Evolutionary conservation across 1,284 basidiomycete species (phyloP), one percentile per base, ranked within the genome.

Genomic region (Fomitopsis palustris): DNA sequence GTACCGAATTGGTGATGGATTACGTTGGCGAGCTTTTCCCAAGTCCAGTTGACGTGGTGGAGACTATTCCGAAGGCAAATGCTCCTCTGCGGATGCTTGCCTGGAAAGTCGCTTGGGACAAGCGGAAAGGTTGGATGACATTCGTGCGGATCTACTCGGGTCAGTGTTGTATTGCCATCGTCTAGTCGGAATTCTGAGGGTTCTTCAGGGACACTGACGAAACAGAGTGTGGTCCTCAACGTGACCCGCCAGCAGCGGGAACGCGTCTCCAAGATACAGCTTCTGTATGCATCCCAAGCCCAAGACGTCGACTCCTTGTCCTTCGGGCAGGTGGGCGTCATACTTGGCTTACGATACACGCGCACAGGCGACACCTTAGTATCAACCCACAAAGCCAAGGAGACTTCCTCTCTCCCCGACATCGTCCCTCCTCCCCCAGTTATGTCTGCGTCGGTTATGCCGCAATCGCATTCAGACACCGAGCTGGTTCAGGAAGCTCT

Each of bases 61-160:
- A 79, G 53, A 74, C 79, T 33, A 65, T 65, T 4, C 79, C 81
- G 53, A 70, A 69, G 12, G 67, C 73, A 37, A 82, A 83, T 61
- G 70, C 78, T 1, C 83, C 85, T 0, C 69, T 89, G 21, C 84
- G 83, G 29, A 72, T 88, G 64, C 77, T 96, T 23, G 93, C 92
- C 0, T 96, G 94, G 91, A 96, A 96, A 70, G 93, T 96, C 19
- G 81, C 80, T 25, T 95, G 91, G 89, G 92, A 95, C 70, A 87
- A 86, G 63, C 84, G 83, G 61, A 84, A 82, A 63, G 93, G 93
- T 16, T 95, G 93, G 85, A 92, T 95, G 86, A 95, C 93, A 0
- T 96, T 94, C 69, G 87, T 96, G 37, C 81, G 93, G 25, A 83
- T 96, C 23, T 96, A 96, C 70, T 93, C 93, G 57, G 93, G 93